Evolutionary conservation across 2,329 filamentous ascomycete genomes (phyloP).

Genomic region (Fonsecaea pedrosoi): DNA sequence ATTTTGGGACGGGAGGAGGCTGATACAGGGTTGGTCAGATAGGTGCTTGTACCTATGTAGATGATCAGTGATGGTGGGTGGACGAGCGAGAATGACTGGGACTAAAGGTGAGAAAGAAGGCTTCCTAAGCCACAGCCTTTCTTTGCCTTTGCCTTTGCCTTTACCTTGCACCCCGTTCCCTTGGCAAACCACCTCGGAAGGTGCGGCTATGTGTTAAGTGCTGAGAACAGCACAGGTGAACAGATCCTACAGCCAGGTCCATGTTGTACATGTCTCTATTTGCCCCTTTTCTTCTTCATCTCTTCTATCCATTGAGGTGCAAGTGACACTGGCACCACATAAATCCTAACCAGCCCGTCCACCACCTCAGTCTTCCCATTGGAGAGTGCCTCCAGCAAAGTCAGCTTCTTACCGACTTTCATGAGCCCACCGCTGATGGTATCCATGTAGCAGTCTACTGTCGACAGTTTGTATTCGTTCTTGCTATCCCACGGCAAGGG

Average conservation of each 20-base stretch:
- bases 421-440: slow-evolving; percentile 79
- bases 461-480: slow-evolving; percentile 67
- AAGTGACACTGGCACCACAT: slow-evolving; percentile 75
- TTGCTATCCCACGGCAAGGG: slow-evolving; percentile 84
- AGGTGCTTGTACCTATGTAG: background rate
- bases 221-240: no score
- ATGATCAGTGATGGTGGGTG: background rate
- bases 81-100: background rate
- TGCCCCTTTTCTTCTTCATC: slow-evolving; percentile 74
- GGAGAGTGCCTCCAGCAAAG: slow-evolving; percentile 74
- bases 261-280: slow-evolving; percentile 13
- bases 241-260: no score
- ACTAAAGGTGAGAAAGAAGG: no score
- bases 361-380: slow-evolving; percentile 84
- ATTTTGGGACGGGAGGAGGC: background rate
- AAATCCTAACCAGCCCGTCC: slow-evolving; percentile 82
- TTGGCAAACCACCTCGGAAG: no score
- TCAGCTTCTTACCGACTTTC: slow-evolving; percentile 86
- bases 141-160: no score
- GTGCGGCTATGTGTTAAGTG: no score
- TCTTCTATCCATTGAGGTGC: slow-evolving; percentile 80
- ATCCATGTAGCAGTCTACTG: slow-evolving; percentile 89
- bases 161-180: no score
- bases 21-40: slow-evolving; percentile 12
- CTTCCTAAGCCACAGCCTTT: no score